Base-by-base conservation (phyloP, 2,329 filamentous ascomycete species). In the Ascochyta fabae region DNA sequence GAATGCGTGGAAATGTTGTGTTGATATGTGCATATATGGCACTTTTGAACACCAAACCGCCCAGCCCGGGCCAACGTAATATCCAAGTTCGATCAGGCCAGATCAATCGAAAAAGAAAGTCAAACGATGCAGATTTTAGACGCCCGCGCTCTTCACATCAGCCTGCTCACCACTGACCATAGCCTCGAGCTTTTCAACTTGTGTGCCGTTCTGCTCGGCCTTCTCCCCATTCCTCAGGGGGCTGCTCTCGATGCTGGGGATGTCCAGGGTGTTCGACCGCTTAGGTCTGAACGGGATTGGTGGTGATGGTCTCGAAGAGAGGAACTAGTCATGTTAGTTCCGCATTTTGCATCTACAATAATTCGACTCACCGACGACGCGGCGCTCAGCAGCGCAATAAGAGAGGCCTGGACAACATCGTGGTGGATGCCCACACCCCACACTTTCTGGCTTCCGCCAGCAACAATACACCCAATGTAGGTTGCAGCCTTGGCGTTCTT, bases 381-480 rank as follows among this genome's bases (percentile, higher is more conserved):
- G 45, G 92, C 93, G 65, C 88, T 90, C 73, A 96, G 80, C 65
- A 96, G 81, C 54, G 93, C 93, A 73, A 92, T 90, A 70, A 97
- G 84, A 75, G 89, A 93, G 67, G 91, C 92, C 76, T 96, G 91
- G 19, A 96, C 91, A 58, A 96, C 91, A 80, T 96, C 94, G 74
- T 94, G 89, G 74, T 97, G 91, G 66, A 97, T 91, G 31, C 91
- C 92, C 6, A 96, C 89, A 65, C 92, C 92, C 92, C 92, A 96
- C 2, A 96, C 89, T 68, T 86, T 89, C 68, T 91, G 82, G 49
- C 84, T 84, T 60, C 83, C 88, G 42, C 84, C 86, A 4, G 84
- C 78, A 19, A 87, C 83, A 26, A 84, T 92, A 77, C 92, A 96
- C 76, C 97, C 91, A 61, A 98, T 96, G 73, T 96, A 98, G 2